Base-by-base conservation (phyloP, 352 stramenopile genomes). In the Phytopythium kandeliae region DNA sequence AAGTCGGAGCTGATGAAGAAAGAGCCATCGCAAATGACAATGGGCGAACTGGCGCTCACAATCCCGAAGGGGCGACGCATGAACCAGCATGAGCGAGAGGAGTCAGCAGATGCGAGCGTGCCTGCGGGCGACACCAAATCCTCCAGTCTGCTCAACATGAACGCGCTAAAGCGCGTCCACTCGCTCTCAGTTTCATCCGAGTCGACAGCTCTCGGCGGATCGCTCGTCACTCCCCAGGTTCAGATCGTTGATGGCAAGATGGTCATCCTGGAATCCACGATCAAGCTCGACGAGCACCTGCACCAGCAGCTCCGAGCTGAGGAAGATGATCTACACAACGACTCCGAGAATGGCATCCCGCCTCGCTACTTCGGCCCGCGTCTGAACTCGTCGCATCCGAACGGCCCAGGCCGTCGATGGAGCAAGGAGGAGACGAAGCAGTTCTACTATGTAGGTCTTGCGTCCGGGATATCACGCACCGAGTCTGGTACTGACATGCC, bases 211-310 rank as follows among this genome's bases (percentile, higher is more conserved):
- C 74, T 84, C 36, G 74, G 69, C n/a, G 69, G 76, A 10, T 85
- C 83, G 15, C 62, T 92, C 10, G 69, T 91, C 38, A 84, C 78
- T 30, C 83, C 83, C 0, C 78, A 88, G 46, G 83, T 94, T 24
- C 67, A 90, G 53, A 89, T 94, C 50, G 71, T 94, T 25, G 74
- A 94, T 45, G 80, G 83, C n/a, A 78, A 90, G 48, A 94, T 94
- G 76, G 80, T 94, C 19, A 73, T 94, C 8, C 40, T 76, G 25
- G 74, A 91, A 43, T 78, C 65, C 9, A 88, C 74, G 0, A 77
- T 92, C 30, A 86, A 81, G 48, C 50, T 92, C 22, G 67, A 65
- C 17, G 76, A 89, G 33, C 63, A 71, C 19, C 54, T 60, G 25
- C 59, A 63, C 38, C 65, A 60, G 33, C 65, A 51, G 17, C 61